Evolutionary conservation across 2,329 filamentous ascomycete genomes (phyloP).

Genomic region (Cladosporium halotolerans): DNA sequence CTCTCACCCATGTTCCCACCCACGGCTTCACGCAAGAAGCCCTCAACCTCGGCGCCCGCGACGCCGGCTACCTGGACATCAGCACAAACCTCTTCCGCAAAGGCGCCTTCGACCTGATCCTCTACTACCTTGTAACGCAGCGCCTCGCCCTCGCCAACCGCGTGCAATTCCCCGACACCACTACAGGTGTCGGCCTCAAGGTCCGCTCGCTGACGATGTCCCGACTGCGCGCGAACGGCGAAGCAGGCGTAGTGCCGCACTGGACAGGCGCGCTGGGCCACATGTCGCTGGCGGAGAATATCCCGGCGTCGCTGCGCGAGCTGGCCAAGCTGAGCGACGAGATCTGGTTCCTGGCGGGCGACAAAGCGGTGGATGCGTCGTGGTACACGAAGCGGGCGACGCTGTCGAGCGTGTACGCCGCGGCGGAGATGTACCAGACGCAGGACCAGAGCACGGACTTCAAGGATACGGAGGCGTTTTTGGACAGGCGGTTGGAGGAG

Average conservation of each 20-base stretch:
- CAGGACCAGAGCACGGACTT: slow-evolving; percentile 72
- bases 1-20: slow-evolving; percentile 68
- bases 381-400: slow-evolving; percentile 77
- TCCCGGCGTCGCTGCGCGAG: slow-evolving; percentile 70
- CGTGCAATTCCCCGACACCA: slow-evolving; percentile 38
- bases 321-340: slow-evolving; percentile 81
- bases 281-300: slow-evolving; percentile 78
- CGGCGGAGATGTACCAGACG: slow-evolving; percentile 85
- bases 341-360: slow-evolving; percentile 81
- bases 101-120: slow-evolving; percentile 74
- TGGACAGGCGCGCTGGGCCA: slow-evolving; percentile 91
- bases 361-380: slow-evolving; percentile 70
- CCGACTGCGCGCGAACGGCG: slow-evolving; percentile 66
- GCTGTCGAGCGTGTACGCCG: slow-evolving; percentile 62
- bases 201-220: slow-evolving; percentile 69
- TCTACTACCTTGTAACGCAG: slow-evolving; percentile 66
- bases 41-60: slow-evolving; percentile 70
- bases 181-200: slow-evolving; percentile 51
- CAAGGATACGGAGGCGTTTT: slow-evolving; percentile 69
- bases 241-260: slow-evolving; percentile 55
- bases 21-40: slow-evolving; percentile 75
- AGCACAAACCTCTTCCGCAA: slow-evolving; percentile 75
- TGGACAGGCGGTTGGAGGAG: slow-evolving; percentile 69
- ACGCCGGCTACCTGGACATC: slow-evolving; percentile 80
- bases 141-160: slow-evolving; percentile 52